Percentiles rank a stretch among this genome's conserved stretches.
Evolutionary conservation across 2,329 filamentous ascomycete genomes (phyloP).

Genomic region (Pleomassaria siparia): DNA sequence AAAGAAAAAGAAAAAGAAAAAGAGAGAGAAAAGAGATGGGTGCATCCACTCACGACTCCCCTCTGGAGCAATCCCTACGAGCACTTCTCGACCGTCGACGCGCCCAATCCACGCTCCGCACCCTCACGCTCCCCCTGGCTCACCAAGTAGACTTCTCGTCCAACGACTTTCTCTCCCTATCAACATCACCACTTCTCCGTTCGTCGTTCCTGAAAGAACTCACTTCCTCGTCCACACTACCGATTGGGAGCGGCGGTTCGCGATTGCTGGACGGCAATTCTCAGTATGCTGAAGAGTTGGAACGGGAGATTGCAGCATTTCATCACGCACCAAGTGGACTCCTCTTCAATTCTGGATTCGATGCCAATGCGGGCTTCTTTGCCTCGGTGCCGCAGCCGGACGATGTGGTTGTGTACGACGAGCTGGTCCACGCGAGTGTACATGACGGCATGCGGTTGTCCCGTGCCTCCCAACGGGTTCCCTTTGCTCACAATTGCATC

Average conservation of each 20-base stretch:
- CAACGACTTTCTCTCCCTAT: conserved; percentile 66
- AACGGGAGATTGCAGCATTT: conserved; percentile 60
- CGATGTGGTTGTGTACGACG: conserved; percentile 67
- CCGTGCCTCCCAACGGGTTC: conserved; percentile 49
- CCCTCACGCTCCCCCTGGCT: conserved; percentile 25
- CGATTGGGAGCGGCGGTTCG: conserved; percentile 60
- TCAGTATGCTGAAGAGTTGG: conserved; percentile 59
- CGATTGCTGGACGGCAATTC: conserved; percentile 68
- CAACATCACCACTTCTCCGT: conserved; percentile 50
- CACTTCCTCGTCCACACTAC: conserved; percentile 34
- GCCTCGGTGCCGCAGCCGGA: conserved; percentile 50
- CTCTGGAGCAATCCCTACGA: conserved; percentile 27
- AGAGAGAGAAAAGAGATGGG: conserved; percentile 1
- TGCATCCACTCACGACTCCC: neutral
- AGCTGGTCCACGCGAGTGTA: conserved; percentile 72
- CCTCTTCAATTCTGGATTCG: conserved; percentile 60
- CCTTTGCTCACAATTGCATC: conserved; percentile 61
- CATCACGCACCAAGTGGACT: conserved; percentile 60
- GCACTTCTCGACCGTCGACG: conserved; percentile 45
- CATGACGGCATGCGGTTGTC: conserved; percentile 75
- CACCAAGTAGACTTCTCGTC: conserved; percentile 62
- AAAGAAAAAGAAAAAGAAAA: no score
- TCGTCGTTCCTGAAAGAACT: conserved; percentile 53
- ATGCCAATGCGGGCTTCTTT: conserved; percentile 53
- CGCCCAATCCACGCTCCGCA: conserved; percentile 35